Evolutionary conservation across 139 green algal species (phyloP), one percentile per base, ranked within the genome.

Genomic region (Volvox reticuliferus): DNA sequence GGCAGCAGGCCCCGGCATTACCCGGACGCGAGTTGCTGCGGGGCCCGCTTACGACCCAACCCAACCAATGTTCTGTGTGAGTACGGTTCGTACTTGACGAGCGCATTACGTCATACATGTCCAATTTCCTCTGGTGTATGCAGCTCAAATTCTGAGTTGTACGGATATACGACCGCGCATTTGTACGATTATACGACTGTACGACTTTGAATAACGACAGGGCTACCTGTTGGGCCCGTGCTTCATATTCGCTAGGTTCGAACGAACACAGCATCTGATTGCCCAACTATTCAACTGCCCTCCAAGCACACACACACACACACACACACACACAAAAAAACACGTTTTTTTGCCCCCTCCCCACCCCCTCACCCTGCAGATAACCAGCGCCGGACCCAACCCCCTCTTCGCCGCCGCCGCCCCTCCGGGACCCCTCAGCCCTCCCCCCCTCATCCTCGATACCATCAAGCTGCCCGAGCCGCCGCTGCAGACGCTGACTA

Each of bases 401-500:
- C 86, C 77, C 20, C 86, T 83, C 50, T 20, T 63, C 86, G 30
- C 33, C 75, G 13, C 33, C 75, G 13, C 61, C n/a, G 30, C 35
- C 44, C 26, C 32, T 55, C n/a, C 73, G 24, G 69, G 22, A 2
- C 20, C 63, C 63, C 83, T 78, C 32, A 22, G 24, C 67, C n/a
- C 44, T 22, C 85, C 69, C 12, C 81, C 69, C 33, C 81, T 92
- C 35, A 79, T 92, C 36, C 85, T 92, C 24, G 89, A 92, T 71
- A 92, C 89, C 33, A n/a, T 92, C 82, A 92, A 92, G 82, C 71
- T 89, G 55, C 61, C 82, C 24, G 89, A 92, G 89, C 82, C 71
- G 82, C 89, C 82, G 17, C 73, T 92, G 35, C 37, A 79, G 30
- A 14, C 22, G n/a, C 35, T 12, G 14, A 13, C 36, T 32, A 68